These are phyloP conservation scores for Scedosporium apiospermum DNA, from an alignment of 2,329 filamentous ascomycete genomes.

Conservation along the genomic window DNA sequence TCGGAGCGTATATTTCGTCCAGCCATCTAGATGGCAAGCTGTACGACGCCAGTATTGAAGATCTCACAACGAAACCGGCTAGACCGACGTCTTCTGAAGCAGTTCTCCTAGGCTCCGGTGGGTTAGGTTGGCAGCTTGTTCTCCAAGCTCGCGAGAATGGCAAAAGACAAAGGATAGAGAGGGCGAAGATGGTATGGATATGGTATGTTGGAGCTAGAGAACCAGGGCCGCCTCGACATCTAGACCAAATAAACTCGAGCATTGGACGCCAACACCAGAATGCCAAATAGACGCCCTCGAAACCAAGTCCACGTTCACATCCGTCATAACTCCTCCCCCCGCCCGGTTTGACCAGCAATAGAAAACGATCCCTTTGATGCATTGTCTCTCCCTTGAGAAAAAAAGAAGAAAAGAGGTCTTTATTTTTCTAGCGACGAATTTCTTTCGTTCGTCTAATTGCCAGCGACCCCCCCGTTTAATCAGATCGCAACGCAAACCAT, in stretches of 20 bases:
- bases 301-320: background rate
- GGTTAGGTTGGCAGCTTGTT: too few relatives aligned
- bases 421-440: conserved; percentile 7
- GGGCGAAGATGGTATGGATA: too few relatives aligned
- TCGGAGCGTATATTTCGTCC: too few relatives aligned
- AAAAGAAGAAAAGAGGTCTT: conserved; percentile 4
- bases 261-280: background rate
- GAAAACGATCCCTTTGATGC: too few relatives aligned
- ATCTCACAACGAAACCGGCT: too few relatives aligned
- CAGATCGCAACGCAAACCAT: conserved; percentile 6
- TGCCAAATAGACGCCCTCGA: background rate
- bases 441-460: conserved; percentile 1
- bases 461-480: conserved; percentile 2
- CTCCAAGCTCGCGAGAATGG: too few relatives aligned
- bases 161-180: too few relatives aligned
- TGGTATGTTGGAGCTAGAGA: background rate
- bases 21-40: too few relatives aligned
- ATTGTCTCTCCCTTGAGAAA: too few relatives aligned
- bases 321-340: background rate
- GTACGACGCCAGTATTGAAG: too few relatives aligned
- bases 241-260: background rate
- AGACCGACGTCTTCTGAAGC: too few relatives aligned
- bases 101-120: too few relatives aligned
- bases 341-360: background rate
- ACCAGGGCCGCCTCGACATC: background rate